Conservation (phyloP, 495 filamentous ascomycete species). For the Penicillium pulvis region DNA sequence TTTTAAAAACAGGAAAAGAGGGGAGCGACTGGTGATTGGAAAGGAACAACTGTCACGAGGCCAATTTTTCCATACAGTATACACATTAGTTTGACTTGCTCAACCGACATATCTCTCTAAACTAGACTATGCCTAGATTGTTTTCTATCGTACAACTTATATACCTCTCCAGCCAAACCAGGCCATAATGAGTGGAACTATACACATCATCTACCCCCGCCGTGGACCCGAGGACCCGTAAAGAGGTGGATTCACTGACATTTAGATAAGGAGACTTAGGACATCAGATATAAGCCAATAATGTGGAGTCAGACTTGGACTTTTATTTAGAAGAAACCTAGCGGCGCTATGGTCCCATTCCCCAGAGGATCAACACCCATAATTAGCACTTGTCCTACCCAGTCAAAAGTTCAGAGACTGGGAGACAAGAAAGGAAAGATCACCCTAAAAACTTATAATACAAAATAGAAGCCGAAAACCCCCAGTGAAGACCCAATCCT, state of each 20-base stretch:
- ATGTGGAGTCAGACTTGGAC: background rate
- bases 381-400: background rate
- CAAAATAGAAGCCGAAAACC: conserved; percentile 13
- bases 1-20: conserved; percentile 7
- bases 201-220: background rate
- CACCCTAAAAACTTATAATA: conserved; percentile 15
- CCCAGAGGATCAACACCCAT: background rate
- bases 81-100: background rate
- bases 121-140: background rate
- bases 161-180: background rate
- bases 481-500: conserved; percentile 11
- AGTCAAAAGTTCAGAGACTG: background rate
- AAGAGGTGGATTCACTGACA: background rate
- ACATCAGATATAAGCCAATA: background rate
- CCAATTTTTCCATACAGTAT: conserved; percentile 5
- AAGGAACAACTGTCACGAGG: conserved; percentile 16
- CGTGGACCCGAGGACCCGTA: no score
- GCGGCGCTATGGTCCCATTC: background rate
- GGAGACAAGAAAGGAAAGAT: background rate
- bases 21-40: conserved; percentile 4
- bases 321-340: background rate
- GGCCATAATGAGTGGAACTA: background rate
- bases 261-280: background rate
- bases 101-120: background rate
- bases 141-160: conserved; percentile 1